Percentiles rank a stretch among this genome's conserved stretches.
These are phyloP conservation scores for Rhodotorula sp. DNA, from an alignment of 1,284 basidiomycete genomes.

Conservation along the genomic window DNA sequence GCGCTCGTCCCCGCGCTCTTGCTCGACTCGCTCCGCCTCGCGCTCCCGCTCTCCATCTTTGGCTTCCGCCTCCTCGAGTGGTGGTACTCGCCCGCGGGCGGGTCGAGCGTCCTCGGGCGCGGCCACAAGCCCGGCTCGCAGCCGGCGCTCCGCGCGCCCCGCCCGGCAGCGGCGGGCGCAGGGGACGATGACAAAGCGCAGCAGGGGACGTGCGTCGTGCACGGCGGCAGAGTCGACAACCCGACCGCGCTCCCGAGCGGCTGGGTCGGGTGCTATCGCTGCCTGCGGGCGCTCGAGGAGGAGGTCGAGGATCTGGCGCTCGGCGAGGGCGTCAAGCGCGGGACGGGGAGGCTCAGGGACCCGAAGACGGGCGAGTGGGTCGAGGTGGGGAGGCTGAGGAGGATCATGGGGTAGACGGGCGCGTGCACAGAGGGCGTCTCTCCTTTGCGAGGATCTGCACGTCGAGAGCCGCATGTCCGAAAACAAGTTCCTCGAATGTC, in stretches of 20 bases:
- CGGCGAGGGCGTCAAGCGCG: not conserved
- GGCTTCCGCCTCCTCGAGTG: conserved; percentile 97
- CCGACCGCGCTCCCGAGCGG: conserved; percentile 88
- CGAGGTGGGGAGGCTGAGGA: conserved; percentile 17
- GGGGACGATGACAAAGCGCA: conserved; percentile 61
- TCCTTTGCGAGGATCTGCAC: too few species aligned
- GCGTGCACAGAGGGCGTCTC: not conserved
- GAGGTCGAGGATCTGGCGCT: conserved; percentile 48
- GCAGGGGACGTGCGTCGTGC: conserved; percentile 77
- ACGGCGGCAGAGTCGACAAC: conserved; percentile 73
- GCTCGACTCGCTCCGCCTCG: conserved; percentile 45
- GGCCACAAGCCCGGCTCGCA: conserved; percentile 24
- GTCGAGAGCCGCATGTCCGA: too few species aligned
- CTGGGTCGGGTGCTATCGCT: conserved; percentile 95
- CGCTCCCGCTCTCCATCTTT: conserved; percentile 90
- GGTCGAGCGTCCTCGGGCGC: conserved; percentile 54
- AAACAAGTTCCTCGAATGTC: too few species aligned
- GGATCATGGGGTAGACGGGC: conserved; percentile 24
- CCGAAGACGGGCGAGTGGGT: conserved; percentile 25
- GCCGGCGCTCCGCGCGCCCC: conserved; percentile 56
- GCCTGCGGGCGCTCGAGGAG: conserved; percentile 81
- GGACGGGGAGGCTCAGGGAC: conserved; percentile 20
- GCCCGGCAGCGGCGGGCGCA: conserved; percentile 67
- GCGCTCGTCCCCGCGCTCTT: conserved; percentile 30
- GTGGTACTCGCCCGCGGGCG: conserved; percentile 97